Base-by-base conservation (phyloP, 2,329 filamentous ascomycete species). In the Fusarium goolgardi region DNA sequence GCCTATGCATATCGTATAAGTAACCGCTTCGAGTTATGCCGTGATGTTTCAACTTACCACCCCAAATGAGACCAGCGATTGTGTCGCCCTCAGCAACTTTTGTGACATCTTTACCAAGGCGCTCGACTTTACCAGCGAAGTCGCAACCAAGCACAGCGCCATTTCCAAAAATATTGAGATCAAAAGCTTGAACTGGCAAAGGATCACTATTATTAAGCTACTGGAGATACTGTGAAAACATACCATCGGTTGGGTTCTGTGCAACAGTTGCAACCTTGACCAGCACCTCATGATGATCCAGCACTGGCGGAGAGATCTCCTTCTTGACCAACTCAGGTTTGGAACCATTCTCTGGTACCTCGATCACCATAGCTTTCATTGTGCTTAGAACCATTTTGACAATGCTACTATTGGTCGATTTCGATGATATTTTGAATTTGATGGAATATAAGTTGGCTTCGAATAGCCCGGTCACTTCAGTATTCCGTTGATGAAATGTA, bases 71-170 rank as follows among this genome's bases (percentile, higher is more conserved):
- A 2, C 70, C 72, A 10, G 72, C 75, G 27, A 76, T 61, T 3
- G 31, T 62, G 8, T 73, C 70, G 8, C 70, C 74, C 34, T 65
- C 49, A 4, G 59, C 55, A 15, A 74, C 46, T 11, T 63, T 65
- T 4, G 55, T 69, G 6, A 71, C 72, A 11, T 49, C 31, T 20
- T 63, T 23, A 1, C 79, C 81, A 0, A 79, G 45, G 27, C 69
- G 57, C 25, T 77, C 75, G 4, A 81, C 79, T 6, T 53, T 71
- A 7, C 80, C 80, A 5, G 72, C 71, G 59, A 81, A 81, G 50
- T 81, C 80, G 7, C 71, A 75, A 25, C 79, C 80, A 3, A 80
- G 68, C 21, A 81, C 75, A 16, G 75, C 69, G 4, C 75, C 78
- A 10, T 80, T 74, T 6, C 77, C 79, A 39, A 81, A 81, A 3